Conservation (phyloP, 2,329 filamentous ascomycete species). For the Neofusicoccum cordaticola region DNA sequence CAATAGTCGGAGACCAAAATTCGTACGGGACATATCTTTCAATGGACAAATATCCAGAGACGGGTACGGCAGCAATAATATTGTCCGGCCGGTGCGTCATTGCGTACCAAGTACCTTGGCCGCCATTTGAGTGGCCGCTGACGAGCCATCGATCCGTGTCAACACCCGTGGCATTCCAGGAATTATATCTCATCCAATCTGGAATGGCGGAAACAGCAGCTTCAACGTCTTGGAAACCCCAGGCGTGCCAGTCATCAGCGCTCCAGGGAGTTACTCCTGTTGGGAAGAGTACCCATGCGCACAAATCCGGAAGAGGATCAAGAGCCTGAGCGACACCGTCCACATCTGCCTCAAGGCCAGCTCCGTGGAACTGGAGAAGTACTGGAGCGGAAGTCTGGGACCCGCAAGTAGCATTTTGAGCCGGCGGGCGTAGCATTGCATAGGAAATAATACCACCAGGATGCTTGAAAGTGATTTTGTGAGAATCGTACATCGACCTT, state of each 20-base stretch:
- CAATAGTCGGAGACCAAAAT: conserved; percentile 52
- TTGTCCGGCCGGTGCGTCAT: conserved; percentile 57
- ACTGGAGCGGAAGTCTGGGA: conserved; percentile 41
- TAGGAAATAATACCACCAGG: conserved; percentile 56
- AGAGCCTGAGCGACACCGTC: conserved; percentile 47
- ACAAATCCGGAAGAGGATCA: conserved; percentile 50
- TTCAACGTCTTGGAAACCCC: conserved; percentile 57
- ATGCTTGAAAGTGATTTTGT: conserved; percentile 56
- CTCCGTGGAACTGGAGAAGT: conserved; percentile 54
- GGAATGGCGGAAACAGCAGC: conserved; percentile 50
- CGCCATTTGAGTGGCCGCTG: conserved; percentile 59
- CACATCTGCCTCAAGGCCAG: conserved; percentile 54
- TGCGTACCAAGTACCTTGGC: conserved; percentile 58
- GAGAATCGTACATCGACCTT: conserved; percentile 40
- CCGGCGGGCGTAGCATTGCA: conserved; percentile 55
- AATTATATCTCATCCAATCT: conserved; percentile 48
- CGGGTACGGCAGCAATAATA: conserved; percentile 54
- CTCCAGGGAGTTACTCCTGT: conserved; percentile 59
- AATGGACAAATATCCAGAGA: conserved; percentile 59
- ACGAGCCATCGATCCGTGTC: conserved; percentile 51
- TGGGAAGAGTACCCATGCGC: conserved; percentile 56
- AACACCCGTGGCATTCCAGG: conserved; percentile 50
- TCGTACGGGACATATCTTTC: conserved; percentile 59
- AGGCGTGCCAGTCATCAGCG: conserved; percentile 61
- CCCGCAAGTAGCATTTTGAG: conserved; percentile 36